A percentile compares a stretch with the other conserved stretches of the same genome.
These are phyloP conservation scores for Eucalyptus polybractea DNA, from an alignment of 345 rosid genomes.

Conservation along the genomic window DNA sequence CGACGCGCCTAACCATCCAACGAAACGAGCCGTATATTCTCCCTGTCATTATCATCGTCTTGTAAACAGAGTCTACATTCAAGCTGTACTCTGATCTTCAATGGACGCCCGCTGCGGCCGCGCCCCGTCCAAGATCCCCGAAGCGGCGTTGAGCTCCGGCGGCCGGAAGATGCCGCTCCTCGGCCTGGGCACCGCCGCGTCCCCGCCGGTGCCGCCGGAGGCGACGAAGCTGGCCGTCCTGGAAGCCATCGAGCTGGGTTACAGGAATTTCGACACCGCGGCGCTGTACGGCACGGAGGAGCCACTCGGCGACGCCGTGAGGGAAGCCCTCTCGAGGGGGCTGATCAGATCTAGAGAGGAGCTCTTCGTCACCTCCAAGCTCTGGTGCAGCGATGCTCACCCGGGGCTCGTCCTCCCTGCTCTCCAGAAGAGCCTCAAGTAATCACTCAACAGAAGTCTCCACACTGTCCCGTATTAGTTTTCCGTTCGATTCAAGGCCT, in stretches of 20 bases:
- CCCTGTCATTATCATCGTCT: neutral
- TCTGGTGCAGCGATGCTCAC: constrained; percentile 52
- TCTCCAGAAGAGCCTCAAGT: constrained; percentile 28
- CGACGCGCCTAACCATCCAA: too few species aligned
- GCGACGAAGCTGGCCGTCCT: constrained; percentile 11
- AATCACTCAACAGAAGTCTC: neutral
- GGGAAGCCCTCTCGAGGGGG: constrained; percentile 26
- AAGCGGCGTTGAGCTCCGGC: constrained; percentile 1
- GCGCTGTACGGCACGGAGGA: constrained; percentile 18
- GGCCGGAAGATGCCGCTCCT: constrained; percentile 10
- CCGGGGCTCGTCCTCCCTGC: constrained; percentile 33
- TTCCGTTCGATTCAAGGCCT: neutral
- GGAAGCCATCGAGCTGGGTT: constrained; percentile 24
- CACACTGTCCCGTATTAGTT: neutral
- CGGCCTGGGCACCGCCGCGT: constrained; percentile 23
- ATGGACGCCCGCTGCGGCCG: neutral
- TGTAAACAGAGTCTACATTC: neutral
- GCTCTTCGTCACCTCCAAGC: constrained; percentile 47
- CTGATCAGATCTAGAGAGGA: constrained; percentile 33
- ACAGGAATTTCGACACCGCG: constrained; percentile 38
- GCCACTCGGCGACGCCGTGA: constrained; percentile 28
- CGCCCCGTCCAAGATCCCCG: constrained; percentile 9
- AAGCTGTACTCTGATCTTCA: neutral
- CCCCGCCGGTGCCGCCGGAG: constrained; percentile 1
- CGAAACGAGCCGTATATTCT: neutral